Evolutionary conservation across 1,139 yeast species (phyloP).

Genomic region (Yamadazyma kanchanaburiensis): DNA sequence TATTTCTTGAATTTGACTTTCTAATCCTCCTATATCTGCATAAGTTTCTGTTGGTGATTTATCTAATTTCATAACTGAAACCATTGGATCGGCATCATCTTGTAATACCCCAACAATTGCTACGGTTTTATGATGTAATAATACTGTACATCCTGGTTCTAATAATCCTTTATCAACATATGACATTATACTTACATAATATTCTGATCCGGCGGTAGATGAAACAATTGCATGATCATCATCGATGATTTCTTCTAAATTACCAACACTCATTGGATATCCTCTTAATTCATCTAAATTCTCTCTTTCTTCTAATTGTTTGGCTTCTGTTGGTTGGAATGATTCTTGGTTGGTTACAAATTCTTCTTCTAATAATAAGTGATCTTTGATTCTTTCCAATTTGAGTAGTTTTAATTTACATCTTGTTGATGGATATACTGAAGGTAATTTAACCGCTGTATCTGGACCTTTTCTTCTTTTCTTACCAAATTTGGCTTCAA

Average conservation of each 20-base stretch:
- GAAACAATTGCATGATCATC: constrained; percentile 99
- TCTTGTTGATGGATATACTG: constrained; percentile 88
- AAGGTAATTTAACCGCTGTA: constrained; percentile 81
- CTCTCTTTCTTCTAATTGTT: constrained; percentile 93
- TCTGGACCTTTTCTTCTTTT: constrained; percentile 93
- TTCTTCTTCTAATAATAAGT: constrained; percentile 90
- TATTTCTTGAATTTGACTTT: constrained; percentile 93
- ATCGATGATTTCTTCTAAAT: constrained; percentile 93
- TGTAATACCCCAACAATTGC: constrained; percentile 90
- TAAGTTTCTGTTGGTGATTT: constrained; percentile 96
- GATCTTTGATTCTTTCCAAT: constrained; percentile 96
- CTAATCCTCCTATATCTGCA: constrained; percentile 97
- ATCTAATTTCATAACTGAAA: constrained; percentile 94
- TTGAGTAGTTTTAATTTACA: constrained; percentile 87
- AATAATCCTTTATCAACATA: constrained; percentile 94
- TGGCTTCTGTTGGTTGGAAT: constrained; percentile 93
- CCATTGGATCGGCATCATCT: constrained; percentile 98
- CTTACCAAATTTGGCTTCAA: constrained; percentile 87
- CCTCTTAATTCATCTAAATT: constrained; percentile 96
- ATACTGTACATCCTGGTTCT: constrained; percentile 98
- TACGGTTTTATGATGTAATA: constrained; percentile 92
- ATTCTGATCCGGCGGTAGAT: constrained; percentile 94
- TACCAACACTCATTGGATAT: constrained; percentile 94
- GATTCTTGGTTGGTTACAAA: constrained; percentile 94
- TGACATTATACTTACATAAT: constrained; percentile 93